A percentile compares a stretch with the other conserved stretches of the same genome.
phyloP scores from a whole-genome alignment of 768 basidiomycete species.

The Glaciozyma antarctica region DNA sequence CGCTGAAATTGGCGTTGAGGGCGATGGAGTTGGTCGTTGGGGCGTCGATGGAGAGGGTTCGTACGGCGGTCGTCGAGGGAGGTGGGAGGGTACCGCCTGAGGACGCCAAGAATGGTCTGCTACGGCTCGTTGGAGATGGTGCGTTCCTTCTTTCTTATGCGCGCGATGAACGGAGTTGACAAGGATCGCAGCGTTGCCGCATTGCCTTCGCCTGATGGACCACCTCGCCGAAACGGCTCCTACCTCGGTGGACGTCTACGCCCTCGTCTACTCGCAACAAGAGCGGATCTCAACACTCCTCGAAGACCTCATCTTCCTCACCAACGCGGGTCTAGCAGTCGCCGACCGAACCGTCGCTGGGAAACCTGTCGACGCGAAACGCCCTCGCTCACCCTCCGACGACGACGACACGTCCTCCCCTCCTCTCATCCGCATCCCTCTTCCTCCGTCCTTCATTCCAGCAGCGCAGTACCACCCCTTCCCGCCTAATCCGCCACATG shows the following conservation, averaged over 20 bases:
- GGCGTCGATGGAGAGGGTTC: background rate
- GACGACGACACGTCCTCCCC: no score
- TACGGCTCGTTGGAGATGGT: background rate
- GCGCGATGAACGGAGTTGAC: background rate
- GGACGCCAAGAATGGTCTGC: background rate
- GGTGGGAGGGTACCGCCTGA: background rate
- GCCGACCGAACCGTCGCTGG: no score
- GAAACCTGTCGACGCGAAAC: no score
- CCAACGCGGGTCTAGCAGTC: background rate
- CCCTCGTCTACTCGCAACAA: background rate
- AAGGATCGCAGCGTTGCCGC: background rate
- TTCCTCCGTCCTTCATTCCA: no score
- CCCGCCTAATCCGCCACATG: no score
- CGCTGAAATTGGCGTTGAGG: background rate
- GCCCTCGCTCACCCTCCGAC: no score
- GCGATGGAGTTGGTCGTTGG: background rate
- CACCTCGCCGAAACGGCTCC: background rate
- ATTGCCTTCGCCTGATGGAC: background rate
- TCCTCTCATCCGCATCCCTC: no score
- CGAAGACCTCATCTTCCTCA: background rate
- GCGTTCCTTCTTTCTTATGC: background rate
- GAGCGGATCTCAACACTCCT: background rate
- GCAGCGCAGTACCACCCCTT: no score
- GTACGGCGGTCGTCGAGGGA: background rate
- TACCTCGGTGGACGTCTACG: background rate